A percentile compares a stretch with the other conserved stretches of the same genome.
Evolutionary conservation across 2,329 filamentous ascomycete species (phyloP).

Genomic region (Ophiognomonia clavigignenti-juglandacearum): DNA sequence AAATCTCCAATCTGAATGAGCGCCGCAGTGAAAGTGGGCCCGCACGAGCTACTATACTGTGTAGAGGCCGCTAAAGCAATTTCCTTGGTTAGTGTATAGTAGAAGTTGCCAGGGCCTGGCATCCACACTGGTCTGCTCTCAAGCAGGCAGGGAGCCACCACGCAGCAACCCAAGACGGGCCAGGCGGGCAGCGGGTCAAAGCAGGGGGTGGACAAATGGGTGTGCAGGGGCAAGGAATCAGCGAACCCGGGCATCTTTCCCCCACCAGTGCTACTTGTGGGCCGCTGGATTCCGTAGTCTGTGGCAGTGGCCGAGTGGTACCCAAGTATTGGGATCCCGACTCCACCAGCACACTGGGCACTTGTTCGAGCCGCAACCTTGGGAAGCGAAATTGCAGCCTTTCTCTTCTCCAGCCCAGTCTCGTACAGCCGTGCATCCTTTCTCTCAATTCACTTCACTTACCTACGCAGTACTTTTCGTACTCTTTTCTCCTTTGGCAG

Average conservation of each 20-base stretch:
- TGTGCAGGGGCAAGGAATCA: not conserved
- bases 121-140: no score
- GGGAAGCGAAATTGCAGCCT: slow-evolving; percentile 10
- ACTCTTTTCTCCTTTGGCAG: not conserved
- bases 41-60: not conserved
- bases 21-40: not conserved
- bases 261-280: no score
- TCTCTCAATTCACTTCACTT: no score
- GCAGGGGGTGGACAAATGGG: no score
- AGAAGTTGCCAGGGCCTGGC: no score
- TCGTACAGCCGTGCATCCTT: not conserved
- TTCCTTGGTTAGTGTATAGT: not conserved
- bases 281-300: no score
- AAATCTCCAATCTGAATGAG: not conserved
- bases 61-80: not conserved
- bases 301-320: no score
- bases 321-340: no score
- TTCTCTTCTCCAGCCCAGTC: slow-evolving; percentile 5
- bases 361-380: slow-evolving; percentile 6
- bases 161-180: no score
- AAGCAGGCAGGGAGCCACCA: no score
- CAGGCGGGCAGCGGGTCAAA: no score
- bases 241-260: not conserved
- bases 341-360: no score
- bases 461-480: not conserved